A percentile compares a stretch with the other conserved stretches of the same genome.
Evolutionary conservation across 1,284 basidiomycete genomes (phyloP).

Genomic region (Sanghuangporus sanghuang): DNA sequence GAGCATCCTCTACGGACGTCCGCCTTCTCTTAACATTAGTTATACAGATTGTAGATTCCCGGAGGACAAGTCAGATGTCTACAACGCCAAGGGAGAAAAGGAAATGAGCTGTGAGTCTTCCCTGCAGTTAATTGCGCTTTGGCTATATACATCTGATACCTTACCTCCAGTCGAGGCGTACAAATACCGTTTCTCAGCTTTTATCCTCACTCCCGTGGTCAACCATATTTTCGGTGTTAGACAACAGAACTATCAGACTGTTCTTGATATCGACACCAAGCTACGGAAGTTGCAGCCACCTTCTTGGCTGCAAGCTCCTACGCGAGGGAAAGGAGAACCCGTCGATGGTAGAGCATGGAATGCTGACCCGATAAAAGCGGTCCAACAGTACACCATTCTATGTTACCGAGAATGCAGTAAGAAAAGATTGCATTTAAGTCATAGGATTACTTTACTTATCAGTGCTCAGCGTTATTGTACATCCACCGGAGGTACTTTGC

Average conservation of each 20-base stretch:
- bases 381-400: slow-evolving; percentile 41
- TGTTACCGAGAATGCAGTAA: slow-evolving; percentile 41
- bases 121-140: neutral
- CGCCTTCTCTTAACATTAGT: slow-evolving; percentile 39
- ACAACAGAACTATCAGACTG: slow-evolving; percentile 32
- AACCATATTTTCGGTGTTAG: slow-evolving; percentile 38
- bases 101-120: slow-evolving; percentile 40
- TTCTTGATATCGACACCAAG: slow-evolving; percentile 42
- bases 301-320: slow-evolving; percentile 32
- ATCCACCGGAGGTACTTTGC: slow-evolving; percentile 48
- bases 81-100: slow-evolving; percentile 28
- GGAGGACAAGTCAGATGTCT: slow-evolving; percentile 34
- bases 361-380: slow-evolving; percentile 30
- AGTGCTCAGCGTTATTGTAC: slow-evolving; percentile 40
- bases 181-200: slow-evolving; percentile 42
- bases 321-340: slow-evolving; percentile 25
- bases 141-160: neutral
- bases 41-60: slow-evolving; percentile 48
- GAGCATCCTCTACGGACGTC: slow-evolving; percentile 44
- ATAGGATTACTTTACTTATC: neutral
- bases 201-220: slow-evolving; percentile 38
- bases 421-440: neutral
- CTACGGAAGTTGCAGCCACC: slow-evolving; percentile 43
- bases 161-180: slow-evolving; percentile 37
- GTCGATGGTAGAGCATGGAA: slow-evolving; percentile 32